Evolutionary conservation across 1,284 basidiomycete genomes (phyloP).

Genomic region (Farysia itapuensis): DNA sequence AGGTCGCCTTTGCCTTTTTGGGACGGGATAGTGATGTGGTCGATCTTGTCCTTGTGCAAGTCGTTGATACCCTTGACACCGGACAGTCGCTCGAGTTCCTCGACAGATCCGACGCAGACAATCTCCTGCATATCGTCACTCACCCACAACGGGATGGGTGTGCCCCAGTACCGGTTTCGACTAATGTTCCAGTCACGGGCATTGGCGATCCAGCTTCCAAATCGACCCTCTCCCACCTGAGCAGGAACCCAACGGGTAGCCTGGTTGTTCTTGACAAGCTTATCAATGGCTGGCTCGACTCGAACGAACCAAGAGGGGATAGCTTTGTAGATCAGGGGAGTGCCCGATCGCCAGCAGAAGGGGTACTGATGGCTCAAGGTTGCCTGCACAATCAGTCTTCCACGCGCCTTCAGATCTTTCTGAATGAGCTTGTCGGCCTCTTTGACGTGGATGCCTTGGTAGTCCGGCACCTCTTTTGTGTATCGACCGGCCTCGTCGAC

Average conservation of each 20-base stretch:
- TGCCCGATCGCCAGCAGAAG: conserved; percentile 92
- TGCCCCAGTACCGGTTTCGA: conserved; percentile 99
- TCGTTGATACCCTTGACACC: conserved; percentile 86
- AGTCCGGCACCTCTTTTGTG: conserved; percentile 86
- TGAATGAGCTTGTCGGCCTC: conserved; percentile 92
- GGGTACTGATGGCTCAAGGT: conserved; percentile 90
- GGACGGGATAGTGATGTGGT: conserved; percentile 94
- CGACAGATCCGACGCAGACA: conserved; percentile 83
- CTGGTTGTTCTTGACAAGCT: conserved; percentile 87
- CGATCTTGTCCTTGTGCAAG: conserved; percentile 90
- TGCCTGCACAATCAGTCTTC: conserved; percentile 83
- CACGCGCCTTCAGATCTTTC: conserved; percentile 84
- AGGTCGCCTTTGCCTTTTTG: conserved; percentile 82
- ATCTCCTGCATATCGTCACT: conserved; percentile 93
- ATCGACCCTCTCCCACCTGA: conserved; percentile 84
- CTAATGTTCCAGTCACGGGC: conserved; percentile 99
- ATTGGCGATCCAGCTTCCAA: conserved; percentile 95
- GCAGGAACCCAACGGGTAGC: conserved; percentile 94
- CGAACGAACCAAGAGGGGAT: conserved; percentile 95
- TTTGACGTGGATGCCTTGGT: conserved; percentile 88
- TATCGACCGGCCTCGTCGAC: conserved; percentile 87
- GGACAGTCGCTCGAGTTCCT: conserved; percentile 82
- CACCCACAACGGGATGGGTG: conserved; percentile 94
- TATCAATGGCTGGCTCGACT: conserved; percentile 79
- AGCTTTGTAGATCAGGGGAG: conserved; percentile 93